Conservation (phyloP, 176 grass and related monocot species). For the Oropetium thomaeum region DNA sequence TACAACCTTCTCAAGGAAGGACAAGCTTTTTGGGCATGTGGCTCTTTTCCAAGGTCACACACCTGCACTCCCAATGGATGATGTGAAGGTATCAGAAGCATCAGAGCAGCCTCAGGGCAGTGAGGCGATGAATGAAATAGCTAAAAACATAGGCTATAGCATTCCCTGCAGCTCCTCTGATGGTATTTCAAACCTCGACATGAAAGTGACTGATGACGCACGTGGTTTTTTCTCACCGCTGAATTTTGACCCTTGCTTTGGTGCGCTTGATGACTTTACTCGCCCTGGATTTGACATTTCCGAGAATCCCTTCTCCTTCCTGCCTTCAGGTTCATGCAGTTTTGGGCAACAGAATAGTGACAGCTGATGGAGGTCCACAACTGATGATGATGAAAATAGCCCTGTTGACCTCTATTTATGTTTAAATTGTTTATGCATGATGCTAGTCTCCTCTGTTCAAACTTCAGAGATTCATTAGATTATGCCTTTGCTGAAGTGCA, state of each 20-base stretch:
- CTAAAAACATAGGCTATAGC: slow-evolving; percentile 37
- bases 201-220: slow-evolving; percentile 53
- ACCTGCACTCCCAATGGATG: slow-evolving; percentile 66
- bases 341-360: slow-evolving; percentile 48
- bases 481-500: slow-evolving; percentile 37
- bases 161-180: slow-evolving; percentile 43
- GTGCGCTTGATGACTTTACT: slow-evolving; percentile 61
- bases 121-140: slow-evolving; percentile 40
- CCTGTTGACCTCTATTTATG: slow-evolving; percentile 17
- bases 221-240: slow-evolving; percentile 64
- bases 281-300: slow-evolving; percentile 61
- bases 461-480: slow-evolving; percentile 42
- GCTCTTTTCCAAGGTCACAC: slow-evolving; percentile 89
- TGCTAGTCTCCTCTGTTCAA: slow-evolving; percentile 18
- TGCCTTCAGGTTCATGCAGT: slow-evolving; percentile 45
- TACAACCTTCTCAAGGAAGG: slow-evolving; percentile 83
- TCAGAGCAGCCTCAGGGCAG: slow-evolving; percentile 37
- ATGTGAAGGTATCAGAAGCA: slow-evolving; percentile 45
- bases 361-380: slow-evolving; percentile 32
- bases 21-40: slow-evolving; percentile 87
- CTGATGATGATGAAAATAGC: neutral
- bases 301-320: slow-evolving; percentile 58
- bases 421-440: slow-evolving; percentile 23
- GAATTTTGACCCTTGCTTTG: slow-evolving; percentile 69
- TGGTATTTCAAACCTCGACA: slow-evolving; percentile 44